phyloP scores from a whole-genome alignment of 164 flowering plant genomes.

The Aristolochia fimbriata region DNA sequence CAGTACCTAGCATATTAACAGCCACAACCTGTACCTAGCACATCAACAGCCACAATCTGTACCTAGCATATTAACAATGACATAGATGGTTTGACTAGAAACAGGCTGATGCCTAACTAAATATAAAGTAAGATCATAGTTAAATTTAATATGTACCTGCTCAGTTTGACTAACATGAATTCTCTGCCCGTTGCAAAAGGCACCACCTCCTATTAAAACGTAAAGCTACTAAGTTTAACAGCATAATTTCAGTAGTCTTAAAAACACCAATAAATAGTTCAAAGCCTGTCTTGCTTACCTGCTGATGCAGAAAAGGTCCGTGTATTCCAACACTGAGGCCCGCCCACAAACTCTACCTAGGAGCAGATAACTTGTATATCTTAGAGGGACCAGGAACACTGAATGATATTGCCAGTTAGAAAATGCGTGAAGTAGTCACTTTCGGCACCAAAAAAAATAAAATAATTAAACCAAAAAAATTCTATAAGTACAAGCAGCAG shows the following conservation, averaged over 20 bases:
- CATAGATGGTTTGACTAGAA: no score
- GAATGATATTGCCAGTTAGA: not conserved
- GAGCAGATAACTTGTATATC: not conserved
- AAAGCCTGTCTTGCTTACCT: slow-evolving; percentile 27
- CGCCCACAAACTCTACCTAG: slow-evolving; percentile 96
- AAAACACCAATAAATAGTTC: not conserved
- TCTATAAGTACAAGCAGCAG: no score
- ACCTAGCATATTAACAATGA: no score
- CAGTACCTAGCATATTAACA: no score
- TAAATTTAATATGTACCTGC: slow-evolving; percentile 31
- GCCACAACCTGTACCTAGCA: not conserved
- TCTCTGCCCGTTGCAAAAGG: slow-evolving; percentile 76
- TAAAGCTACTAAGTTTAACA: not conserved
- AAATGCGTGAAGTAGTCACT: not conserved
- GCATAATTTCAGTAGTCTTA: not conserved
- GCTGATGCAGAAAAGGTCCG: slow-evolving; percentile 84
- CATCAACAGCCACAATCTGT: not conserved
- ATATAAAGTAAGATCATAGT: no score
- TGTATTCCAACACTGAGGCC: slow-evolving; percentile 92
- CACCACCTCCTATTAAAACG: slow-evolving; percentile 64
- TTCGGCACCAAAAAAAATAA: no score
- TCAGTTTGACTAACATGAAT: slow-evolving; percentile 75
- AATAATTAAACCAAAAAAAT: no score
- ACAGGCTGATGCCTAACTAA: not conserved
- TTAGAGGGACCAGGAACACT: not conserved